These are phyloP conservation scores for Eruca vesicaria DNA, from an alignment of 441 rosid genomes.

Conservation along the genomic window DNA sequence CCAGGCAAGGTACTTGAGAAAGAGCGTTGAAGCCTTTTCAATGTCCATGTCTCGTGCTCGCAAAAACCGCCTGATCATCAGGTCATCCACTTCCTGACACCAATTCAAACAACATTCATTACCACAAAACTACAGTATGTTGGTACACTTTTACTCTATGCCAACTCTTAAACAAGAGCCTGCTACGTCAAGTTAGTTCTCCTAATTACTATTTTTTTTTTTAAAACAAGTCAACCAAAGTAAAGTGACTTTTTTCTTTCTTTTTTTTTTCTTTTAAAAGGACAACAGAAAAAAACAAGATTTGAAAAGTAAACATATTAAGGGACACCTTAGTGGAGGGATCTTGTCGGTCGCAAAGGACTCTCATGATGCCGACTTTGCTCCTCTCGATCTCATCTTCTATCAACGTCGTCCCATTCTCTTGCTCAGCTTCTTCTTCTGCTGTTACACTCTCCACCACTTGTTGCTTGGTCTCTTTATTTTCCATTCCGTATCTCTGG, in stretches of 20 bases:
- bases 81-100: constrained; percentile 59
- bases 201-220: background rate
- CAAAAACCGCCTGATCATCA: constrained; percentile 75
- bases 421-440: constrained; percentile 5
- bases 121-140: background rate
- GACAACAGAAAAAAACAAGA: background rate
- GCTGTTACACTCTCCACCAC: background rate
- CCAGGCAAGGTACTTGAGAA: constrained; percentile 77
- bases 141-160: too few relatives aligned
- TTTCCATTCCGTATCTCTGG: constrained; percentile 18
- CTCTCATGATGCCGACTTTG: constrained; percentile 78
- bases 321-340: constrained; percentile 59
- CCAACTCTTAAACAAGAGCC: background rate
- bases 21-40: constrained; percentile 71
- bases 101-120: too few relatives aligned
- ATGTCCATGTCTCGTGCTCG: constrained; percentile 86
- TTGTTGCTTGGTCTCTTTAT: constrained; percentile 10
- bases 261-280: background rate
- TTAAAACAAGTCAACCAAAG: background rate
- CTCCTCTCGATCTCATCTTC: constrained; percentile 61
- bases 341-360: constrained; percentile 69
- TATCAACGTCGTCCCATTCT: constrained; percentile 24
- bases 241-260: background rate
- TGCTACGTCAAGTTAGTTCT: background rate
- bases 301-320: background rate